phyloP scores from a whole-genome alignment of 1,139 yeast genomes.

The Candida sp. region DNA sequence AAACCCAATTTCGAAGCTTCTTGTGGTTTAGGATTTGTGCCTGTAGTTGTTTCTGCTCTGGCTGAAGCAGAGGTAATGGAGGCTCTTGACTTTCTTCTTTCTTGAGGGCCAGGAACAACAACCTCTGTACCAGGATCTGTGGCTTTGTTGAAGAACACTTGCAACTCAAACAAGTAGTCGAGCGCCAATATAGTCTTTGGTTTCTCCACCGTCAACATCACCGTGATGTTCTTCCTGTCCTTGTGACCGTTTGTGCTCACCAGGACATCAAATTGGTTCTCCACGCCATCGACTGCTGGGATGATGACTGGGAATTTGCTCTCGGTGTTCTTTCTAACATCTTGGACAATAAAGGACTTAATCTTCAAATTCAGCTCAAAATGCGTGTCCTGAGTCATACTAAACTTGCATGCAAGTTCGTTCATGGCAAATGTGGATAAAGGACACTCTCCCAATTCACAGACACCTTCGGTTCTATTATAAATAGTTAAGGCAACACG shows the following conservation, averaged over 20 bases:
- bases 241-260: conserved; percentile 45
- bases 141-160: conserved; percentile 54
- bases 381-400: conserved; percentile 58
- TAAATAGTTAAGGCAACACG: conserved; percentile 67
- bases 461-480: conserved; percentile 52
- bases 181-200: conserved; percentile 84
- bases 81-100: conserved; percentile 12
- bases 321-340: conserved; percentile 61
- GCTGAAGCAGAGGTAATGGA: conserved; percentile 6
- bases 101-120: background rate
- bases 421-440: conserved; percentile 71
- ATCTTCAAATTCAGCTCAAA: conserved; percentile 66
- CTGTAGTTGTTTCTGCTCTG: background rate
- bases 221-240: conserved; percentile 47
- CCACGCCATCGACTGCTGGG: conserved; percentile 67
- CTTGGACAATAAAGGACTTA: conserved; percentile 78
- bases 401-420: conserved; percentile 54
- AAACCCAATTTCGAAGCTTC: conserved; percentile 40
- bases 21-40: background rate
- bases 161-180: conserved; percentile 83
- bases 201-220: conserved; percentile 72
- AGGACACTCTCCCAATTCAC: conserved; percentile 30
- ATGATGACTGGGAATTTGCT: conserved; percentile 82
- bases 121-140: background rate
- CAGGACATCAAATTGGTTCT: conserved; percentile 73